These are phyloP conservation scores for Ocimum tenuiflorum DNA, from an alignment of 257 asterid genomes.

Conservation along the genomic window DNA sequence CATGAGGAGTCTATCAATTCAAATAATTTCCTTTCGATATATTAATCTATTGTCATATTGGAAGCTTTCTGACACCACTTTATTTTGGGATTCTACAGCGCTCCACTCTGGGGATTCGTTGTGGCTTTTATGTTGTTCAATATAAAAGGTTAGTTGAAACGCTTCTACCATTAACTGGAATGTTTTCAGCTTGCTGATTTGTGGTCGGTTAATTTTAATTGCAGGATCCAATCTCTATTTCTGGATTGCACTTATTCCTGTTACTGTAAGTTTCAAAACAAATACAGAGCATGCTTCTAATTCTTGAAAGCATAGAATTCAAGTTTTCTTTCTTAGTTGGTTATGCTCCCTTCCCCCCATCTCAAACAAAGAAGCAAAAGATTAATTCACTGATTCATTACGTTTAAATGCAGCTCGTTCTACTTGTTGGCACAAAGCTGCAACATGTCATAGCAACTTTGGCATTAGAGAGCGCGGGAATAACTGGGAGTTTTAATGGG, in stretches of 20 bases:
- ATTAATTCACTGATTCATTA: neutral
- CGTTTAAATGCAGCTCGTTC: slow-evolving; percentile 63
- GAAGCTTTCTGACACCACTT: slow-evolving; percentile 20
- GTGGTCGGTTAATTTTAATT: slow-evolving; percentile 18
- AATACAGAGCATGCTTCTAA: neutral
- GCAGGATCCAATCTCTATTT: slow-evolving; percentile 98
- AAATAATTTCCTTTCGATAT: neutral
- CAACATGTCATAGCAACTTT: slow-evolving; percentile 92
- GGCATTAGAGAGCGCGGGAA: slow-evolving; percentile 92
- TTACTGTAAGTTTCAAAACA: slow-evolving; percentile 52
- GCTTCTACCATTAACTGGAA: neutral
- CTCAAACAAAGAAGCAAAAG: neutral
- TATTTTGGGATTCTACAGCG: slow-evolving; percentile 44
- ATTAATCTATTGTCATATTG: neutral
- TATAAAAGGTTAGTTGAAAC: slow-evolving; percentile 50
- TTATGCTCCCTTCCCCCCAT: too few species aligned
- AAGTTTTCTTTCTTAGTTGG: neutral
- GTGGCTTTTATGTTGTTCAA: slow-evolving; percentile 94
- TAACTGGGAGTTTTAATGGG: slow-evolving; percentile 45
- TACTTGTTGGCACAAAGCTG: slow-evolving; percentile 81
- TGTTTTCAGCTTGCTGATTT: too few species aligned
- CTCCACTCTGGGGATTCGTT: slow-evolving; percentile 96
- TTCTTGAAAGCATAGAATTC: neutral
- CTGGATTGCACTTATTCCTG: slow-evolving; percentile 95
- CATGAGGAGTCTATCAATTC: neutral